Conservation (phyloP, 176 grass and related monocot species). For the Avena atlantica region DNA sequence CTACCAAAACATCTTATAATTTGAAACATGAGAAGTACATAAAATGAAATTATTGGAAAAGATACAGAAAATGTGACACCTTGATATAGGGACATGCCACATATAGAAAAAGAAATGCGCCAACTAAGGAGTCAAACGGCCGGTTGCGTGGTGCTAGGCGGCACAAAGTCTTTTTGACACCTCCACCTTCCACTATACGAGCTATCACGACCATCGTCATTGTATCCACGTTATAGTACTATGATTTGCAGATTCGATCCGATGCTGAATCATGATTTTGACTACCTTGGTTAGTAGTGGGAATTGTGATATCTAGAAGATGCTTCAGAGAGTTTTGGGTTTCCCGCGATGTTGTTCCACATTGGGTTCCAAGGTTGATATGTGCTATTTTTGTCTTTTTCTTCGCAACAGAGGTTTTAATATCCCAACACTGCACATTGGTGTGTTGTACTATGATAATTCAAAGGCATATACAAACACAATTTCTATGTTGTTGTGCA, state of each 20-base stretch:
- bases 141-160: neutral
- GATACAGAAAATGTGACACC: no score
- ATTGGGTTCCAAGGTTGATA: neutral
- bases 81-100: no score
- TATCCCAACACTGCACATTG: neutral
- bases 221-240: neutral
- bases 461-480: neutral
- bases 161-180: neutral
- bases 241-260: neutral
- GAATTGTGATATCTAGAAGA: neutral
- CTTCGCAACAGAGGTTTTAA: no score
- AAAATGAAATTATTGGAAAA: no score
- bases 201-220: neutral
- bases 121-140: neutral
- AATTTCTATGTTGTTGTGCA: neutral
- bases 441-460: neutral
- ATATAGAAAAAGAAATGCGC: no score
- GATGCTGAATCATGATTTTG: neutral
- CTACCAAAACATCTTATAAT: no score
- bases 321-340: neutral
- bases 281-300: neutral
- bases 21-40: no score
- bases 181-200: neutral
- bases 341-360: neutral
- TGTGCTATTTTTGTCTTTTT: neutral